These are phyloP conservation scores for Ciborinia camelliae DNA, from an alignment of 2,329 filamentous ascomycete species.

Conservation along the genomic window DNA sequence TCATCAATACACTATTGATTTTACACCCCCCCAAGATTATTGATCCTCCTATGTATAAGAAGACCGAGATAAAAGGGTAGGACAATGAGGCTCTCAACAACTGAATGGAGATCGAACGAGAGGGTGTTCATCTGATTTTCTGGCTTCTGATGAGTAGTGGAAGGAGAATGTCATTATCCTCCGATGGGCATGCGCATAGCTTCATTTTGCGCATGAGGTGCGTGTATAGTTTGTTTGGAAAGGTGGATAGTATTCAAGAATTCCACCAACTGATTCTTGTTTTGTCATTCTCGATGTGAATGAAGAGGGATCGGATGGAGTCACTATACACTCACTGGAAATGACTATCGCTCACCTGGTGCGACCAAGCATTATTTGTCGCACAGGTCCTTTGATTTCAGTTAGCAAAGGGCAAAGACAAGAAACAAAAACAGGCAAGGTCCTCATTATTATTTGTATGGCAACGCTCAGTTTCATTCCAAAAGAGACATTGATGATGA, in stretches of 20 bases:
- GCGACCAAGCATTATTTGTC: too few relatives aligned
- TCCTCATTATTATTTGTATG: too few relatives aligned
- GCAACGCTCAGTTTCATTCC: not conserved
- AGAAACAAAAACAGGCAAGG: not conserved
- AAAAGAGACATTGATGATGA: not conserved
- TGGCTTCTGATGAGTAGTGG: not conserved
- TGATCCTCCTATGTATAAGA: too few relatives aligned
- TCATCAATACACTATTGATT: not conserved
- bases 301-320: not conserved
- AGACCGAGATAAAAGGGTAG: not conserved
- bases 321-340: not conserved
- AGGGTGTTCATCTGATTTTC: not conserved
- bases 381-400: not conserved
- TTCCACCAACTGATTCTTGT: not conserved
- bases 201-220: not conserved
- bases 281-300: not conserved
- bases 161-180: not conserved
- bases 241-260: not conserved
- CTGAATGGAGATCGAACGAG: not conserved
- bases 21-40: too few relatives aligned
- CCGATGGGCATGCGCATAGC: not conserved
- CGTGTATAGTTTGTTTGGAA: not conserved
- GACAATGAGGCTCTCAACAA: accelerated
- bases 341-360: not conserved
- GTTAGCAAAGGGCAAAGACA: not conserved